Conservation (phyloP, 1,284 basidiomycete species). For the Neolentinus lepideus region DNA sequence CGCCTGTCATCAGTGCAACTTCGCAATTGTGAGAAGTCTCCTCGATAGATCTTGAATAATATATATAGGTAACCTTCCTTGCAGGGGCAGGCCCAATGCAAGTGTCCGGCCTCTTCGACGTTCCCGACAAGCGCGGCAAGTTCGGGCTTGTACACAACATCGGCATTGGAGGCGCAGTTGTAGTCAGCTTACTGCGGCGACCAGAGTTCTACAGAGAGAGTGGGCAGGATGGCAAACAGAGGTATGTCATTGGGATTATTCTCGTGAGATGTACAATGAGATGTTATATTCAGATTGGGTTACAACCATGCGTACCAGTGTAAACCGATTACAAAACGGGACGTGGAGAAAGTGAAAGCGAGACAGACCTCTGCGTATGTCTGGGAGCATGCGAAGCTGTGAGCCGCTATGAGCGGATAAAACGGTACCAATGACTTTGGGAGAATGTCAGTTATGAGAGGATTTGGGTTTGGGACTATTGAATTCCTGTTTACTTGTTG, state of each 20-base stretch:
- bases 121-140: constrained; percentile 60
- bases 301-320: constrained; percentile 76
- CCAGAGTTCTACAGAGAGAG: constrained; percentile 66
- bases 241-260: constrained; percentile 31
- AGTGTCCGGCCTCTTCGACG: constrained; percentile 61
- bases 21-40: constrained; percentile 46
- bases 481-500: too few relatives aligned
- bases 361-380: constrained; percentile 32
- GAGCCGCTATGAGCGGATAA: constrained; percentile 2
- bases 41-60: background rate
- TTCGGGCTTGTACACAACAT: constrained; percentile 81
- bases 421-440: too few relatives aligned
- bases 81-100: constrained; percentile 80
- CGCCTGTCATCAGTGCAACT: constrained; percentile 51
- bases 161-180: constrained; percentile 73
- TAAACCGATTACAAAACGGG: constrained; percentile 48
- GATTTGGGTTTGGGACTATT: background rate
- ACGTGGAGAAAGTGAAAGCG: constrained; percentile 72
- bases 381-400: constrained; percentile 26
- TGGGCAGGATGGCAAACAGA: constrained; percentile 55
- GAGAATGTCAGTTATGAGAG: too few relatives aligned
- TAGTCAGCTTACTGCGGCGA: constrained; percentile 66
- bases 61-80: constrained; percentile 6
- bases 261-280: background rate
- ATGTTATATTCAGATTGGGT: constrained; percentile 44